Evolutionary conservation across 1,139 yeast species (phyloP), one percentile per base, ranked within the genome.

Genomic region (Protomyces macrosporus): DNA sequence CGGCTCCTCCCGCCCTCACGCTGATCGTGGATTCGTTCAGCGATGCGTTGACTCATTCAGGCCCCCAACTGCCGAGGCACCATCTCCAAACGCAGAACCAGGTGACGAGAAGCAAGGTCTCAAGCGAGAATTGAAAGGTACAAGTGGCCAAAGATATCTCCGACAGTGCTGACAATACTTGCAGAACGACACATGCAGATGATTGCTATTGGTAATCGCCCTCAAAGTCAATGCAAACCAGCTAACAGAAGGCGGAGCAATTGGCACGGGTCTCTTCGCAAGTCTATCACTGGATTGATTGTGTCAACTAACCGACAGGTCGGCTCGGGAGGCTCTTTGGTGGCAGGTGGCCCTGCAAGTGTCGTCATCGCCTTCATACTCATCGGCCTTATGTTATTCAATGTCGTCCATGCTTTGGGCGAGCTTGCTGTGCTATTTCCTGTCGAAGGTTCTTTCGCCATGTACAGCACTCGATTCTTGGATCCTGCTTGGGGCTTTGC

Each of bases 241-340:
- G 85, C 89, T 73, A 95, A 95, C 57, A 85, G 89, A 70, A 96
- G 96, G 82, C 65, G 84, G 84, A 54, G 77, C 82, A 4, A 70
- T 82, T 36, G 88, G 88, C 66, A 85, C 90, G 6, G 90, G 91
- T 70, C 78, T 63, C n/a, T 80, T 84, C 67, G 76, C 72, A 95
- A 95, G 68, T 81, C 90, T 62, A 87, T 89, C 68, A 96, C 96
- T 23, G 23, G 23, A 23, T 23, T 2, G 75, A 87, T 86, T 1
- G 87, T 86, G 71, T 23, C 23, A 23, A 23, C 23, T 23, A 2
- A 23, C 23, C 78, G 85, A 55, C 84, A 86, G 69, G 83, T 87
- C 66, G 90, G 90, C 65, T 78, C 85, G 51, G 90, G 90, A 56
- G 75, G 79, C 55, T 81, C 84, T 34, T 74, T 86, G 57, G 71